Evolutionary conservation across 257 asterid genomes (phyloP).

Genomic region (Gentiana straminea): DNA sequence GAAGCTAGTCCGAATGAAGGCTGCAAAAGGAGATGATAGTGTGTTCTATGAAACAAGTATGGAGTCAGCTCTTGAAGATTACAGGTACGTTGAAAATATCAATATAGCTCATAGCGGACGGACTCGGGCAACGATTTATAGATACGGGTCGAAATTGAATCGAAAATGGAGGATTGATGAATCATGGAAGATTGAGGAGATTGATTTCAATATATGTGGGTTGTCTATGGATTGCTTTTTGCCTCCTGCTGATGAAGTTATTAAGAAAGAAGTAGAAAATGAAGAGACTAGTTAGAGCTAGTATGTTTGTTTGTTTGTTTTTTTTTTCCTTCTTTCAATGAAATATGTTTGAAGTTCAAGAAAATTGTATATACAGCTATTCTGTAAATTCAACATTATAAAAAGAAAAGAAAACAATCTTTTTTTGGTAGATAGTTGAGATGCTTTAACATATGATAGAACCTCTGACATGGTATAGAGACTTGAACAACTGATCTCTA

Average conservation of each 20-base stretch:
- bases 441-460: too few relatives aligned
- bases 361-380: too few relatives aligned
- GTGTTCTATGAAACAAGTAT: constrained; percentile 75
- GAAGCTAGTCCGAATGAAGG: constrained; percentile 59
- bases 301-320: too few relatives aligned
- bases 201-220: constrained; percentile 73
- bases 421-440: too few relatives aligned
- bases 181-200: constrained; percentile 81
- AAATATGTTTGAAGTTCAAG: too few relatives aligned
- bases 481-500: too few relatives aligned
- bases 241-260: constrained; percentile 52
- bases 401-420: too few relatives aligned
- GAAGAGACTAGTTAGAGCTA: constrained; percentile 11
- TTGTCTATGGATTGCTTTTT: constrained; percentile 59
- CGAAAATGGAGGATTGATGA: constrained; percentile 68
- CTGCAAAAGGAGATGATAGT: constrained; percentile 29
- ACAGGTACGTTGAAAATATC: constrained; percentile 50
- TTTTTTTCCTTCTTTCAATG: too few relatives aligned
- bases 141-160: constrained; percentile 58
- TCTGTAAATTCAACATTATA: too few relatives aligned
- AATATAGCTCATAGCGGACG: constrained; percentile 76
- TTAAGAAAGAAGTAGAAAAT: constrained; percentile 22
- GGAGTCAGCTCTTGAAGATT: constrained; percentile 59
- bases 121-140: constrained; percentile 46
- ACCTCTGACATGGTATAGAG: too few relatives aligned